Base-by-base conservation (phyloP, 352 stramenopile genomes). In the Globisporangium irregulare region DNA sequence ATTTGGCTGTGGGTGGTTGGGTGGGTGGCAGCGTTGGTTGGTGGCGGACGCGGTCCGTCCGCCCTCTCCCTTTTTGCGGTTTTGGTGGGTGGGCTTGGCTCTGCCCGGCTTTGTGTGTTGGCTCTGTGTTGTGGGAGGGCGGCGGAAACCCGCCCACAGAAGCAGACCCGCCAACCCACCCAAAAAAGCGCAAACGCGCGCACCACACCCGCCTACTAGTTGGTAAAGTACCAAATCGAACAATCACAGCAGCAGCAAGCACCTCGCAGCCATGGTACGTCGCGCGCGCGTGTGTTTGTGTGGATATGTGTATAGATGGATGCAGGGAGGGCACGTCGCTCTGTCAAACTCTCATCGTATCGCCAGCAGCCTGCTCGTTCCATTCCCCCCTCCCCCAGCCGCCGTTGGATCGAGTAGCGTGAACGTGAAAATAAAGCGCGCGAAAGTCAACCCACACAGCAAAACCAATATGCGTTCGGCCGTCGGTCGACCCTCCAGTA, bases 11-110 rank as follows among this genome's bases (percentile, higher is more conserved):
- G 36, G 59, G 59, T 65, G 58, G 14, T 41, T 41, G 34, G 34
- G 56, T 62, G 24, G n/a, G 56, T 62, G 24, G n/a, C 77, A 59
- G 27, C 27, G 68, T 60, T 81, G 76, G 70, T 76, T 82, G 77
- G 77, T 72, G 75, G 73, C 73, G 71, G 69, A 71, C 71, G 74
- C 18, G 22, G 54, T 20, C 18, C 14, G 18, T 20, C 5, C 10
- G 36, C 41, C 46, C 32, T 57, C 79, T 70, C 72, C 79, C 74
- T 66, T 77, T 76, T 80, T 82, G 72, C 22, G 38, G 4, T 64
- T 41, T 24, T 55, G 34, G 50, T 32, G 14, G 29, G 22, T 25
- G 32, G 9, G 46, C 43, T 27, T 48, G 18, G 46, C 46, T 36
- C 22, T 12, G 29, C 15, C 14, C 6, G n/a, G 7, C 34, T 53